Evolutionary conservation across 306 rosid species (phyloP).

Genomic region (Carpinus fangiana): DNA sequence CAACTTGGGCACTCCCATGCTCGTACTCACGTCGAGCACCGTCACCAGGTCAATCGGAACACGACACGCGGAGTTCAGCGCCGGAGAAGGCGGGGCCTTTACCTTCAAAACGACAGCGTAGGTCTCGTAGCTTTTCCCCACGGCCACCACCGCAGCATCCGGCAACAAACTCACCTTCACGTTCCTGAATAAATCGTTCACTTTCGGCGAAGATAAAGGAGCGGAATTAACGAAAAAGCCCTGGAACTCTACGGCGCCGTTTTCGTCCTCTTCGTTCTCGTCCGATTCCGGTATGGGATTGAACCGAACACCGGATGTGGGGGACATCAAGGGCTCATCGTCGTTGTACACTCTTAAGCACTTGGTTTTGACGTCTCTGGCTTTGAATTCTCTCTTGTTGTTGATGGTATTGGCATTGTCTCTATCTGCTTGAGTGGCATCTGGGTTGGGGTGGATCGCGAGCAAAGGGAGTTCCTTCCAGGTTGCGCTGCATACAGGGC

Average conservation of each 20-base stretch:
- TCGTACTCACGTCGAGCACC: conserved; percentile 68
- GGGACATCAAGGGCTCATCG: conserved; percentile 83
- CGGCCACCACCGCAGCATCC: conserved; percentile 78
- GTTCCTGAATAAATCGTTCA: background rate
- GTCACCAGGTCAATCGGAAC: conserved; percentile 77
- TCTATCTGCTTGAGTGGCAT: background rate
- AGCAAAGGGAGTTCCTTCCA: conserved; percentile 88
- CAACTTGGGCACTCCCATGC: conserved; percentile 47
- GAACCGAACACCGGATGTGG: conserved; percentile 63
- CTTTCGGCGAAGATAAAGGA: conserved; percentile 25
- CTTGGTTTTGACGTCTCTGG: conserved; percentile 52
- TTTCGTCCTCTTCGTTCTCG: conserved; percentile 61
- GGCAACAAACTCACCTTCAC: conserved; percentile 58
- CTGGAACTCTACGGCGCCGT: conserved; percentile 51
- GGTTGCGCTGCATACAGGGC: conserved; percentile 73
- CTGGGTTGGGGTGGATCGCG: conserved; percentile 31
- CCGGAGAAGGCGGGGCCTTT: conserved; percentile 46
- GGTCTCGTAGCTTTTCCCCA: conserved; percentile 58
- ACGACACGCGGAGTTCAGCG: conserved; percentile 26
- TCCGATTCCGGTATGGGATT: conserved; percentile 91
- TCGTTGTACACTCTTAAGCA: conserved; percentile 68
- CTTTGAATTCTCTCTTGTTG: conserved; percentile 19
- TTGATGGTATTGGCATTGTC: conserved; percentile 1
- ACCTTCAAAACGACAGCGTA: conserved; percentile 69
- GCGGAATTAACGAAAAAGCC: conserved; percentile 55